Evolutionary conservation across 2,329 filamentous ascomycete genomes (phyloP), one percentile per base, ranked within the genome.

Genomic region (Ceratocystis colombiana): DNA sequence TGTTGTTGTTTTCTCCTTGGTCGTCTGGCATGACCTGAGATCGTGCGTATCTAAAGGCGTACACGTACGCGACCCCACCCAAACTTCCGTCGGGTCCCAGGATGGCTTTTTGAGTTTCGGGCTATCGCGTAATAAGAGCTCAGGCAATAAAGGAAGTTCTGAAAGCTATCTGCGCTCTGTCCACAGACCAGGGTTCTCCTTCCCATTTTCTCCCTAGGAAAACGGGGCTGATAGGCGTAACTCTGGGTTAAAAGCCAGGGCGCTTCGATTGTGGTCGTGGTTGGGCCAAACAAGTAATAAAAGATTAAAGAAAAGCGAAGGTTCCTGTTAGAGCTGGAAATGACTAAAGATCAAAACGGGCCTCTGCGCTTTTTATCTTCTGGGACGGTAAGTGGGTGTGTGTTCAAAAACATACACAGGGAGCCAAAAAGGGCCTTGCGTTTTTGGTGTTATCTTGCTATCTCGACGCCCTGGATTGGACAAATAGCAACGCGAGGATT

Each of bases 221-320:
- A 55, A 28, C 22, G 50, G 50, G 50, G 25, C 50, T 55, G 50
- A 55, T 55, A 55, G 50, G 50, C 50, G 50, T 55, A 55, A 55
- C 50, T 55, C 46, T 55, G 22, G 50, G 15, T 25, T 22, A 50
- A 50, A 55, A 30, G 25, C 20, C 3, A 55, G 28, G 22, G 22
- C 50, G 6, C 5, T 28, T 15, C 8, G 22, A 10, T 30, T 12
- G 3, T 55, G 15, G 46, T 30, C 25, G 50, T 30, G 50, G 50
- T 55, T 55, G 22, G 50, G 22, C 22, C 10, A 55, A 30, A 30
- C 17, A 17, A 50, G 46, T 30, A 10, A 28, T 10, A 30, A 28
- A 17, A 28, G 50, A 55, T 12, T 8, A 28, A 22, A 53, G 1
- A 20, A 20, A 30, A 55, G 20, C 8, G 10, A 3, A 30, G 50